Percentiles rank a stretch among this genome's conserved stretches.
phyloP scores from a whole-genome alignment of 805 yeast genomes.

The Suhomyces canberraensis region DNA sequence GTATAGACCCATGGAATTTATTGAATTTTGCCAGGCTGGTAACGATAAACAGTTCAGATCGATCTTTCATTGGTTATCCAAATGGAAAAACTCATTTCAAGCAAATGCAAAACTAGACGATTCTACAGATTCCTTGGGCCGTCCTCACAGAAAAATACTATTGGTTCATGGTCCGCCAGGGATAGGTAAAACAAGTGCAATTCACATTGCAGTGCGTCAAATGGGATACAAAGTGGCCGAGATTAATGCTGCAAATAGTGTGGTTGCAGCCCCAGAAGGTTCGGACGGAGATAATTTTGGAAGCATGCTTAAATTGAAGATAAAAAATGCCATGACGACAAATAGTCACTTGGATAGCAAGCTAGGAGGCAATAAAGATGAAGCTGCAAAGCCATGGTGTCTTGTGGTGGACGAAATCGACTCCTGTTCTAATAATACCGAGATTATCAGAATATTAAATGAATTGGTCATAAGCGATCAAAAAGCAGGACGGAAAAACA shows the following conservation, averaged over 20 bases:
- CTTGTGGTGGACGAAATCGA: constrained; percentile 88
- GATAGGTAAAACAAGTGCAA: constrained; percentile 85
- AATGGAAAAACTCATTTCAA: constrained; percentile 32
- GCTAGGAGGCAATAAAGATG: too few relatives aligned
- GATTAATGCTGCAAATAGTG: constrained; percentile 62
- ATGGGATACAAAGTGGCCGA: constrained; percentile 80
- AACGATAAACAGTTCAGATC: constrained; percentile 39
- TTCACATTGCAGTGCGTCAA: constrained; percentile 79
- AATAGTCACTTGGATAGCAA: constrained; percentile 61
- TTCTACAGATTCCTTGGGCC: constrained; percentile 27
- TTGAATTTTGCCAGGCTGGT: constrained; percentile 43
- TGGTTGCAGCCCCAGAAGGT: background rate
- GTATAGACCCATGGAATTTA: constrained; percentile 33
- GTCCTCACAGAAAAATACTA: constrained; percentile 54
- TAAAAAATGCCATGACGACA: constrained; percentile 52
- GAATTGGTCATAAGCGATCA: constrained; percentile 60
- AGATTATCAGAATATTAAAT: constrained; percentile 46
- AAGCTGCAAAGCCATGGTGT: constrained; percentile 81
- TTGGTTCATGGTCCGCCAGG: constrained; percentile 93
- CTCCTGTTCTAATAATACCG: constrained; percentile 33
- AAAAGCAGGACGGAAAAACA: constrained; percentile 36
- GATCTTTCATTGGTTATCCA: constrained; percentile 39
- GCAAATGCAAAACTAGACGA: constrained; percentile 2
- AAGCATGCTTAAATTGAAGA: background rate
- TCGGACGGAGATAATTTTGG: background rate